Evolutionary conservation across 768 basidiomycete species (phyloP).

Genomic region (Cystofilobasidium capitatum): DNA sequence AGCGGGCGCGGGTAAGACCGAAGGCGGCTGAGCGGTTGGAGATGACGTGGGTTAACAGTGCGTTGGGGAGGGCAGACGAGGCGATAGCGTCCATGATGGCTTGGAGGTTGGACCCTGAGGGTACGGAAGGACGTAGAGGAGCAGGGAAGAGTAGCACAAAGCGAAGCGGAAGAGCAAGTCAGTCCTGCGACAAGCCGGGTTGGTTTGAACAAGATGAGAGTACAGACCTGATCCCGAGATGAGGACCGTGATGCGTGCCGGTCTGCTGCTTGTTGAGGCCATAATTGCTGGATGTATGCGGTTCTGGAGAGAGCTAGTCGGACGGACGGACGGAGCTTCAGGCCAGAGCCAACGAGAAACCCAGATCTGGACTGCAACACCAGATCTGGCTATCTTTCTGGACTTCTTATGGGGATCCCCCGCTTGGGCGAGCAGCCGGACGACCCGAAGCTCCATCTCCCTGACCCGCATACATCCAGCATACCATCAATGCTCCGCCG

Average conservation of each 20-base stretch:
- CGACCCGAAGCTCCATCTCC: too few species aligned
- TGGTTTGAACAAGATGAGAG: background rate
- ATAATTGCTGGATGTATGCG: too few species aligned
- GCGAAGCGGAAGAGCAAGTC: slow-evolving; percentile 1
- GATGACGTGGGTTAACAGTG: slow-evolving; percentile 67
- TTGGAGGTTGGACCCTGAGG: slow-evolving; percentile 86
- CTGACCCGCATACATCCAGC: too few species aligned
- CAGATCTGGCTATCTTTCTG: too few species aligned
- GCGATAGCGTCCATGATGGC: slow-evolving; percentile 73
- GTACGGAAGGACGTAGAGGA: background rate
- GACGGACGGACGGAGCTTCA: too few species aligned
- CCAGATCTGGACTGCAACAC: too few species aligned
- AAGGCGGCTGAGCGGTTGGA: slow-evolving; percentile 88
- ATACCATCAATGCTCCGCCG: too few species aligned
- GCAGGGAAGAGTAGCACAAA: background rate
- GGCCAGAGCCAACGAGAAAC: too few species aligned
- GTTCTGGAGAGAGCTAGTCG: too few species aligned
- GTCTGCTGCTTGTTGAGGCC: too few species aligned
- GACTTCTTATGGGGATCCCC: too few species aligned
- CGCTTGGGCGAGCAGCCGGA: too few species aligned
- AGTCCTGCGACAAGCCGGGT: background rate
- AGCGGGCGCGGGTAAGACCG: slow-evolving; percentile 69
- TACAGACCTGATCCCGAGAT: slow-evolving; percentile 57
- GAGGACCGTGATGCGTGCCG: slow-evolving; percentile 47
- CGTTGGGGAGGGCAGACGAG: slow-evolving; percentile 53